Evolutionary conservation across 179 eudicot species (phyloP).

Genomic region (Beta corolliflora): DNA sequence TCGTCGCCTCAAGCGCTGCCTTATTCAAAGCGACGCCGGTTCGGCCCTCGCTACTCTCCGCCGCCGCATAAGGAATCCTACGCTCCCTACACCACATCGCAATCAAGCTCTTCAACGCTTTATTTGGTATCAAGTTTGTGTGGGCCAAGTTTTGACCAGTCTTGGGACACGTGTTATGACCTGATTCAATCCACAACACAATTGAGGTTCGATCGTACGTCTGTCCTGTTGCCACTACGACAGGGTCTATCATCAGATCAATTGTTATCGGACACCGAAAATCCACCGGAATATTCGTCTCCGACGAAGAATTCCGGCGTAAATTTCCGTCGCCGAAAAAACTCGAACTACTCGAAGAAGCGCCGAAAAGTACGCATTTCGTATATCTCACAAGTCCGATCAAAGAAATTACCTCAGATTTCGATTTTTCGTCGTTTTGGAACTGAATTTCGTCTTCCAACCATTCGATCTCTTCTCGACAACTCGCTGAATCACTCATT

Average conservation of each 20-base stretch:
- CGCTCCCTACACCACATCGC: constrained; percentile 88
- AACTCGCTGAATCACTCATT: constrained; percentile 62
- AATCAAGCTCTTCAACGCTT: constrained; percentile 73
- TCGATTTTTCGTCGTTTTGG: constrained; percentile 65
- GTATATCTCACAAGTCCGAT: constrained; percentile 79
- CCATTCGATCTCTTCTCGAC: constrained; percentile 67
- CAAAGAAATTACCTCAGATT: constrained; percentile 53
- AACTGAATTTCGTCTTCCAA: constrained; percentile 76
- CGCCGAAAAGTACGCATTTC: constrained; percentile 79
- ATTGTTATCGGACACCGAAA: constrained; percentile 84
- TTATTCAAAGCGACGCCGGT: constrained; percentile 43
- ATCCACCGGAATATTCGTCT: constrained; percentile 61
- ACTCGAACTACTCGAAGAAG: constrained; percentile 30
- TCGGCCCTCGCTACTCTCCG: constrained; percentile 39
- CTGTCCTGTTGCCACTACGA: constrained; percentile 83
- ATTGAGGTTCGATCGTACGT: constrained; percentile 80
- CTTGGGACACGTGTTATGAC: constrained; percentile 85
- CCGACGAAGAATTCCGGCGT: constrained; percentile 45
- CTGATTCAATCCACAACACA: constrained; percentile 76
- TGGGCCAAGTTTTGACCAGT: constrained; percentile 70
- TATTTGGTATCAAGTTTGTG: constrained; percentile 60
- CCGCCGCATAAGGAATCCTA: constrained; percentile 55
- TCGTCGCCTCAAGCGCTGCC: constrained; percentile 77
- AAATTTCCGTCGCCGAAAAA: constrained; percentile 23
- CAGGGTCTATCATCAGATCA: constrained; percentile 83